Evolutionary conservation across 2,329 filamentous ascomycete genomes (phyloP), one percentile per base, ranked within the genome.

Genomic region (Teratosphaeria nubilosa): DNA sequence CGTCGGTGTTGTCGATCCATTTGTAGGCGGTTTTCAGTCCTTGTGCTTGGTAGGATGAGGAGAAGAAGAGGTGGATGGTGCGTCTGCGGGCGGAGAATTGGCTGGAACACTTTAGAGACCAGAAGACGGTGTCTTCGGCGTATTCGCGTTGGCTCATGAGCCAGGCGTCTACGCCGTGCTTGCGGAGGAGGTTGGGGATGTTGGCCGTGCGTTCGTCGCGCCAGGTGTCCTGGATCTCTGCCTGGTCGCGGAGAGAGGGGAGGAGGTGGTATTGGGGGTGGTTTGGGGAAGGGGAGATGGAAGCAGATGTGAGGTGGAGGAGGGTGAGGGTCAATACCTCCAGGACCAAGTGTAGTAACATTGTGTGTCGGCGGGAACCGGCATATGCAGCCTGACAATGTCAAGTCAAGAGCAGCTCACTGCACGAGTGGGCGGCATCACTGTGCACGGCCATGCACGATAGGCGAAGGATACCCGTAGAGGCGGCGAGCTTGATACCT

Each of bases 41-140:
- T 24, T 45, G 4, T 16, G 16, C 13, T 16, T 45, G 54, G 45
- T 31, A 57, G 53, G 3, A 45, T 54, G 24, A 41, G 45, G 60
- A 51, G 52, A 65, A 62, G 58, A 60, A 65, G 32, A 65, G 54
- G 11, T 57, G 62, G 2, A 62, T 56, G 1, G 63, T 65, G 22
- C 63, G 56, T 24, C 62, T 57, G 32, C 62, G 56, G 27, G 63
- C 63, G 14, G 63, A 62, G 56, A 62, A 65, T 37, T 64, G 63
- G 11, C 30, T 55, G 9, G 63, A 60, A n/a, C 56, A 34, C 53
- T 64, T 65, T 54, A 63, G 58, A 16, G 62, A 64, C 63, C 63
- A 64, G 62, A 65, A 65, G 2, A 59, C 56, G 3, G 62, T 65
- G 53, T 65, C 63, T 54, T 65, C 60, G 13, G 60, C 62, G 34